These are phyloP conservation scores for Rhododendron ovatum DNA, from an alignment of 148 eudicot species.

Conservation along the genomic window DNA sequence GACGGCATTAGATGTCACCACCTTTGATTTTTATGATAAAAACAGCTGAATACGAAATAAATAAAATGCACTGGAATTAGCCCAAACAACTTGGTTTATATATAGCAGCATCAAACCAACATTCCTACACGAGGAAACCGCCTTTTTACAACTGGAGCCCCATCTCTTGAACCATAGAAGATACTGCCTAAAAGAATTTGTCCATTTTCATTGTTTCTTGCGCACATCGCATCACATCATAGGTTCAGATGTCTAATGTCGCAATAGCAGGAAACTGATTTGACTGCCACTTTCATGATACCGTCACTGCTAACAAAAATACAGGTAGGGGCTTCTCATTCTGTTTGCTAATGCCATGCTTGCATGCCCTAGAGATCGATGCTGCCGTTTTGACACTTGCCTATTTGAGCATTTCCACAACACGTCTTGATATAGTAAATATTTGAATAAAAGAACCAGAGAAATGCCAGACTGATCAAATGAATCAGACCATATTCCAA, in stretches of 20 bases:
- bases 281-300: background rate
- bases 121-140: background rate
- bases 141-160: background rate
- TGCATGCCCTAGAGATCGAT: background rate
- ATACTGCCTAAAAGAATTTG: background rate
- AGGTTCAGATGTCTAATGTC: background rate
- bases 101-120: background rate
- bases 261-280: background rate
- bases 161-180: background rate
- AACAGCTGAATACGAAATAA: background rate
- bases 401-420: background rate
- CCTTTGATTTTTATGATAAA: background rate
- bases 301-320: background rate
- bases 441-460: background rate
- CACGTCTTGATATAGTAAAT: background rate
- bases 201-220: background rate
- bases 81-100: background rate
- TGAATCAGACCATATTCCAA: background rate
- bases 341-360: background rate
- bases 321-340: background rate
- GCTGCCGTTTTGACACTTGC: background rate
- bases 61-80: background rate
- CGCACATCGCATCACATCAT: background rate
- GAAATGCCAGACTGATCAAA: background rate
- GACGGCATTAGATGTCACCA: background rate